These are phyloP conservation scores for Syncephalastrum monosporum DNA, from an alignment of 371 early-diverging fungal species.

Conservation along the genomic window DNA sequence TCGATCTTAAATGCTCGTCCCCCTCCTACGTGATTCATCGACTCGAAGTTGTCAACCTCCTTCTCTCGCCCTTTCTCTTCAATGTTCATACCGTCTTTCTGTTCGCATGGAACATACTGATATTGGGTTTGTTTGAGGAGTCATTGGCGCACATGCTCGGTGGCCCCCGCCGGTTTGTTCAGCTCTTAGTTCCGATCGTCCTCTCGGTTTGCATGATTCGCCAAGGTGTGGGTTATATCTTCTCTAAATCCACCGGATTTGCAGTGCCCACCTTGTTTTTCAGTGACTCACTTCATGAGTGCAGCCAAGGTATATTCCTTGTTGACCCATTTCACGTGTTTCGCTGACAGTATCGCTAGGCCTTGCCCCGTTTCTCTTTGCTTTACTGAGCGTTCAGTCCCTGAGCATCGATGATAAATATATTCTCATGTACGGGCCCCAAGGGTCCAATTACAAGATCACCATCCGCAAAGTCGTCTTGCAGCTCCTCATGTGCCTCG, in stretches of 20 bases:
- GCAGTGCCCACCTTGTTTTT: constrained; percentile 58
- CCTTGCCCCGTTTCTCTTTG: constrained; percentile 56
- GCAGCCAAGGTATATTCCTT: constrained; percentile 51
- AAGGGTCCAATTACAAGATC: constrained; percentile 31
- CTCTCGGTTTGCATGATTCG: constrained; percentile 33
- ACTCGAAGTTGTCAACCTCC: constrained; percentile 32
- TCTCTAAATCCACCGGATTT: constrained; percentile 59
- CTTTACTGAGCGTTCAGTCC: constrained; percentile 55
- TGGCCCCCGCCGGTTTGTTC: constrained; percentile 43
- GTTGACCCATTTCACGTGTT: not conserved
- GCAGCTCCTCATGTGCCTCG: constrained; percentile 51
- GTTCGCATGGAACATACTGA: constrained; percentile 47
- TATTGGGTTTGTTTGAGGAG: constrained; percentile 51
- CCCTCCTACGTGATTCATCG: constrained; percentile 50
- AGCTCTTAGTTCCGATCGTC: constrained; percentile 28
- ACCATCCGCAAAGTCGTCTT: constrained; percentile 46
- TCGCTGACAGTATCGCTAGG: constrained; percentile 26
- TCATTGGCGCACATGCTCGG: constrained; percentile 47
- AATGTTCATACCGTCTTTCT: constrained; percentile 30
- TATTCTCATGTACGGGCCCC: constrained; percentile 43
- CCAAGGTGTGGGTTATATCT: constrained; percentile 48
- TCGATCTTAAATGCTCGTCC: constrained; percentile 40
- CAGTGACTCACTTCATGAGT: constrained; percentile 60
- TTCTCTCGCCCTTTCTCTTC: constrained; percentile 48
- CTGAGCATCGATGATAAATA: constrained; percentile 54